These are phyloP conservation scores for Gypsophila paniculata DNA, from an alignment of 179 eudicot genomes.

Conservation along the genomic window DNA sequence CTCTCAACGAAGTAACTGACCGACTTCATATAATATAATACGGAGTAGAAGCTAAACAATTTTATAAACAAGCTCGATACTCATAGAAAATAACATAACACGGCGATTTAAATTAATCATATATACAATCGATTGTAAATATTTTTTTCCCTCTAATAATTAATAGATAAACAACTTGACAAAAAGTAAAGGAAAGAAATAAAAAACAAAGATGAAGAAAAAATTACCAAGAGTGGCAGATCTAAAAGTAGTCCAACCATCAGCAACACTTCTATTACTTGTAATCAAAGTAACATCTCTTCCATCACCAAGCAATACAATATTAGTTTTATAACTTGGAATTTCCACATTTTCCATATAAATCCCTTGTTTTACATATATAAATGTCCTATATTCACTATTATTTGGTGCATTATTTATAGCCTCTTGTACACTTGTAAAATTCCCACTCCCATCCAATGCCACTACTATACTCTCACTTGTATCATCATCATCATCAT, in stretches of 20 bases:
- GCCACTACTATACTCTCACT: conserved; percentile 51
- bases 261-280: conserved; percentile 64
- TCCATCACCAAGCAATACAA: conserved; percentile 83
- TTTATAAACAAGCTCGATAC: too few species aligned
- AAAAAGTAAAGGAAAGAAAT: background rate
- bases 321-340: conserved; percentile 62
- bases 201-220: background rate
- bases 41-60: too few species aligned
- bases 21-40: too few species aligned
- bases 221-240: conserved; percentile 71
- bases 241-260: conserved; percentile 94
- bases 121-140: too few species aligned
- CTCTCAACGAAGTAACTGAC: too few species aligned
- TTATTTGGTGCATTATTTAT: conserved; percentile 71
- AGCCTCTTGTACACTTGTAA: conserved; percentile 61
- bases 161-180: background rate
- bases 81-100: too few species aligned
- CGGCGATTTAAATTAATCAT: too few species aligned
- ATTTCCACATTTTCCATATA: conserved; percentile 83
- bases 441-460: conserved; percentile 74
- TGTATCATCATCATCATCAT: conserved; percentile 17
- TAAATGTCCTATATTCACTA: conserved; percentile 54
- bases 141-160: too few species aligned
- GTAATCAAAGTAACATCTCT: conserved; percentile 53
- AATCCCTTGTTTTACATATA: conserved; percentile 56